Evolutionary conservation across 2,329 filamentous ascomycete species (phyloP), one percentile per base, ranked within the genome.

Genomic region (Aspergillus spinulosporus): DNA sequence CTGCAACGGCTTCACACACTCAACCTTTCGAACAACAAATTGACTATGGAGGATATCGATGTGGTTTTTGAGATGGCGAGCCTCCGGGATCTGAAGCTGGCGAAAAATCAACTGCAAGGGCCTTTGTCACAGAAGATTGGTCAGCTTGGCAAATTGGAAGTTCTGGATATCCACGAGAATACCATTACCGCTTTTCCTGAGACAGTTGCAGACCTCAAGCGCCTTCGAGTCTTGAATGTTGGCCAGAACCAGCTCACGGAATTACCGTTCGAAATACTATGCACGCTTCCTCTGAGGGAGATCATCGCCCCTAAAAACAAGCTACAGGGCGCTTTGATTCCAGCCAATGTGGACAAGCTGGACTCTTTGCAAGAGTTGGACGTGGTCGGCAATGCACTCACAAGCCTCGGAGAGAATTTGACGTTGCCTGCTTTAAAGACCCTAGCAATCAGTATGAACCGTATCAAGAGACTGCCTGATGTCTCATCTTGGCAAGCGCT

Each of bases 1-100:
- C 79, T 97, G 37, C 81, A 86, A 48, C 78, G 87, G 58, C 80
- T 99, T 53, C 92, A 90, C 1, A 88, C 84, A 3, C 78, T 99
- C 48, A 97, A 97, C 64, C 72, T 99, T 66, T 89, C 91, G 5
- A 87, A 90, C 53, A 97, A 97, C 66, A 85, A 87, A 54, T 83
- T 99, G 28, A 81, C 82, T 2, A 90, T 90, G 67, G 81, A 85
- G 49, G 84, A 84, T 46, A 78, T 97, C 4, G 84, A 90, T 21
- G 79, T 90, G 1, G 84, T 97, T 32, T 81, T 85, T 11, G 87
- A 94, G 66, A 87, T 97, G 53, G 74, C 76, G 0, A 82, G 84
- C 1, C 76, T 99, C 2, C 84, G 87, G 34, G 92, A 97, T 65
- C 78, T 99, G 11, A 93, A 88, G 67, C 79, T 99, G 5, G 88